These are phyloP conservation scores for Boletus vinaceobasis DNA, from an alignment of 768 basidiomycete genomes.

Conservation along the genomic window DNA sequence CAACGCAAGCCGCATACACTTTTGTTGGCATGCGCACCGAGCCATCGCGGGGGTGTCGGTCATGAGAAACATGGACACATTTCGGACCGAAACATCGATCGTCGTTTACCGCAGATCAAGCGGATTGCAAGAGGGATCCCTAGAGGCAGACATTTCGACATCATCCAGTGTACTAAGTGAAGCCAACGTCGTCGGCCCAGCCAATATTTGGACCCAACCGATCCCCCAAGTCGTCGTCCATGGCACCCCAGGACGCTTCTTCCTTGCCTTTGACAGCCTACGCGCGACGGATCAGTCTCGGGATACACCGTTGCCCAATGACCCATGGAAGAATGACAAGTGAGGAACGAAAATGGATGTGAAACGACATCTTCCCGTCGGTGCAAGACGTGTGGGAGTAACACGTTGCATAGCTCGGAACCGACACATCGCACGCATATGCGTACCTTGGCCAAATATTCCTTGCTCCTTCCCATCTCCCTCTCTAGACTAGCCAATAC, in stretches of 20 bases:
- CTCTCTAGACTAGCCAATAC: slow-evolving; percentile 23
- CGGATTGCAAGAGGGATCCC: background rate
- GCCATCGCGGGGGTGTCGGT: background rate
- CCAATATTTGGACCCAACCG: slow-evolving; percentile 16
- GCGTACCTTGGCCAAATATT: slow-evolving; percentile 68
- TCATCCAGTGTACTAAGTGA: slow-evolving; percentile 9
- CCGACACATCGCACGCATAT: background rate
- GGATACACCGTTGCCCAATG: background rate
- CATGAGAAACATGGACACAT: background rate
- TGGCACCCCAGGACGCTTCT: slow-evolving; percentile 20
- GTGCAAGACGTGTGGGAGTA: background rate
- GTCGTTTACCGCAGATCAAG: background rate
- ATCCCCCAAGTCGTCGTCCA: slow-evolving; percentile 30
- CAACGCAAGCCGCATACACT: too few species aligned
- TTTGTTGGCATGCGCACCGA: background rate
- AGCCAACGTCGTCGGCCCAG: slow-evolving; percentile 29
- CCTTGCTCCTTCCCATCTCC: slow-evolving; percentile 56
- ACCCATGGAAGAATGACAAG: background rate
- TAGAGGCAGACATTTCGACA: background rate
- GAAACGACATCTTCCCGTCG: background rate
- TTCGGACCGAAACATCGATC: background rate
- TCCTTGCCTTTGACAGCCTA: slow-evolving; percentile 33
- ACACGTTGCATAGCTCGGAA: background rate
- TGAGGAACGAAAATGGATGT: background rate
- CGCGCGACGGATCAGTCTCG: background rate